Conservation (phyloP, 345 rosid genomes). For the Aquilaria malaccensis region DNA sequence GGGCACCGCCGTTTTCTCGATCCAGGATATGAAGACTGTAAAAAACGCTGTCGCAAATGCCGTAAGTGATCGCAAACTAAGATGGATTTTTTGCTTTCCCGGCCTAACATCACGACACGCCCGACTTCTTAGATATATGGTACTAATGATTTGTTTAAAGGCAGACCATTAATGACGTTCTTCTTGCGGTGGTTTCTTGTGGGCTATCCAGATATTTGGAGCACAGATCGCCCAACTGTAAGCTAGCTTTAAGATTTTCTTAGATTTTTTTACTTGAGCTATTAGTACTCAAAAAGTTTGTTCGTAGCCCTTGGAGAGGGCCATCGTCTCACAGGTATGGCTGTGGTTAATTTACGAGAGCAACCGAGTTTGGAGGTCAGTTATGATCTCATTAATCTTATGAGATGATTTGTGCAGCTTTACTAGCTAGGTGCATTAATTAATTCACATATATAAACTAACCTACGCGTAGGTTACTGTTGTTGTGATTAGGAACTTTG, state of each 20-base stretch:
- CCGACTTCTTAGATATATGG: too few species aligned
- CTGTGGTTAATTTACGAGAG: constrained; percentile 53
- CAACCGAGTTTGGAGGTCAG: constrained; percentile 36
- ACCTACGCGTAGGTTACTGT: too few species aligned
- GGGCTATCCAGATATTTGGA: constrained; percentile 50
- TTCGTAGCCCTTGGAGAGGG: constrained; percentile 31
- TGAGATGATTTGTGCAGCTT: too few species aligned
- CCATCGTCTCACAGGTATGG: constrained; percentile 37
- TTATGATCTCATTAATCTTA: neutral
- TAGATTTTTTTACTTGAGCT: neutral
- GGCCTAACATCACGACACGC: too few species aligned
- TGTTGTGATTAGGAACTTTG: constrained; percentile 25
- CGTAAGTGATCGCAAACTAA: constrained; percentile 18
- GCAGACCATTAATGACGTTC: constrained; percentile 65
- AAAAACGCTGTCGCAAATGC: constrained; percentile 33
- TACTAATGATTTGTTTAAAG: too few species aligned
- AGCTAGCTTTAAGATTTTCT: too few species aligned
- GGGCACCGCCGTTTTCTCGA: constrained; percentile 36
- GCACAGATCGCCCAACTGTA: constrained; percentile 39
- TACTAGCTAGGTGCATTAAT: too few species aligned
- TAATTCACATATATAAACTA: too few species aligned
- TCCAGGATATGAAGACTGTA: constrained; percentile 48
- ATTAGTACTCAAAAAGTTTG: neutral
- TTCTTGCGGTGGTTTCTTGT: constrained; percentile 38
- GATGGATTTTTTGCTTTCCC: too few species aligned